Base-by-base conservation (phyloP, 305 asterid species). In the Withania somnifera region DNA sequence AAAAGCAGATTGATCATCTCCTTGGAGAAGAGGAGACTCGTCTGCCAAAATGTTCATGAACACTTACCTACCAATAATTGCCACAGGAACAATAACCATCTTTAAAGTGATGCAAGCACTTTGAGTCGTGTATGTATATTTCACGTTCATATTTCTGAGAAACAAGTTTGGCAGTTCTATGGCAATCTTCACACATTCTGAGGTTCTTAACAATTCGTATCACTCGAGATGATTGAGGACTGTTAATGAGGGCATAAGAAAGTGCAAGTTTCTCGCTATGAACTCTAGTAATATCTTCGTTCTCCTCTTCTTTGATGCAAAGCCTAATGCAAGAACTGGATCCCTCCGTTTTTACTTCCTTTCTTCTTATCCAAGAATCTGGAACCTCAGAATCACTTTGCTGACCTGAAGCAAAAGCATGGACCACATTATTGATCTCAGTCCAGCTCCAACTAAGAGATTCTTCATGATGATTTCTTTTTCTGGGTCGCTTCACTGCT, bases 61-160 rank as follows among this genome's bases (percentile, higher is more conserved):
- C 57, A 24, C 63, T n/a, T 40, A 77, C 42, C 88, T 91, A 94
- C 97, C 98, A 94, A 87, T 92, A 94, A 45, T 90, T 91, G 34
- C 90, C 92, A 86, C 97, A 94, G 78, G 98, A 93, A 87, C 97
- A 94, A 30, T 57, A 82, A 56, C 97, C 97, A n/a, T 90, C 66
- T 78, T 87, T 87, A 86, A 94, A 91, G 91, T 88, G 97, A 87
- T 94, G 98, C 63, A 94, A 87, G 88, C 95, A 92, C 84, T 85
- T 89, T 22, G 94, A 82, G 79, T 94, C 97, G 26, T 80, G 81
- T 32, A 91, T 24, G 53, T 89, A 91, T 87, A 94, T 88, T 81
- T 90, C 92, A 79, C 92, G 83, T 13, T 81, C 83, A 42, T 84
- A 85, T 42, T 68, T 84, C 71, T 81, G 84, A 20, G 96, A 92